Conservation (phyloP, 805 yeast species). For the Debaryomyces maramus region DNA sequence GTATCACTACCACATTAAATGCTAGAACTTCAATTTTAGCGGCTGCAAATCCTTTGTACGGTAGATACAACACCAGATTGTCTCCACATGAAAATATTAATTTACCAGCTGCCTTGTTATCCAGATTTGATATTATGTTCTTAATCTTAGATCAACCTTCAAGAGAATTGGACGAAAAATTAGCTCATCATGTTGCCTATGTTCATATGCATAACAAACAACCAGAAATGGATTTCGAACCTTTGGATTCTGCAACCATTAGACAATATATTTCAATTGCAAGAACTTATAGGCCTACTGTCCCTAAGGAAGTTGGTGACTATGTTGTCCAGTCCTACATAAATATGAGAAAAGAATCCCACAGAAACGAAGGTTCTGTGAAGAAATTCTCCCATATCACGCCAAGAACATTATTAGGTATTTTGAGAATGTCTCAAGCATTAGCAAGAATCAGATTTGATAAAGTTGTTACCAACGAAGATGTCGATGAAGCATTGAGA, state of each 20-base stretch:
- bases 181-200: constrained; percentile 91
- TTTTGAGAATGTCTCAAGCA: constrained; percentile 91
- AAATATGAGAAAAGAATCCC: constrained; percentile 89
- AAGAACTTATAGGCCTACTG: constrained; percentile 78
- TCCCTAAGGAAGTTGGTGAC: constrained; percentile 80
- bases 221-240: constrained; percentile 73
- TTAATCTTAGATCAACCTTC: constrained; percentile 83
- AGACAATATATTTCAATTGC: constrained; percentile 89
- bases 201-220: constrained; percentile 93
- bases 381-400: constrained; percentile 88
- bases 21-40: constrained; percentile 95
- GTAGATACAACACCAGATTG: constrained; percentile 85
- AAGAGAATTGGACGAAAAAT: constrained; percentile 74
- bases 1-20: constrained; percentile 91
- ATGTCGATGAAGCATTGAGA: constrained; percentile 95
- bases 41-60: constrained; percentile 97
- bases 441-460: constrained; percentile 86
- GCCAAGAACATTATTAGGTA: constrained; percentile 90
- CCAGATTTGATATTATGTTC: constrained; percentile 90
- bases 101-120: constrained; percentile 91
- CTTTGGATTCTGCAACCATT: constrained; percentile 75
- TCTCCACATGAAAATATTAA: constrained; percentile 95
- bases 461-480: constrained; percentile 65
- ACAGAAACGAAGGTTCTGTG: constrained; percentile 70
- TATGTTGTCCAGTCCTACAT: constrained; percentile 85